These are phyloP conservation scores for Sugiyamaella novakii DNA, from an alignment of 1,139 yeast genomes.

Conservation along the genomic window DNA sequence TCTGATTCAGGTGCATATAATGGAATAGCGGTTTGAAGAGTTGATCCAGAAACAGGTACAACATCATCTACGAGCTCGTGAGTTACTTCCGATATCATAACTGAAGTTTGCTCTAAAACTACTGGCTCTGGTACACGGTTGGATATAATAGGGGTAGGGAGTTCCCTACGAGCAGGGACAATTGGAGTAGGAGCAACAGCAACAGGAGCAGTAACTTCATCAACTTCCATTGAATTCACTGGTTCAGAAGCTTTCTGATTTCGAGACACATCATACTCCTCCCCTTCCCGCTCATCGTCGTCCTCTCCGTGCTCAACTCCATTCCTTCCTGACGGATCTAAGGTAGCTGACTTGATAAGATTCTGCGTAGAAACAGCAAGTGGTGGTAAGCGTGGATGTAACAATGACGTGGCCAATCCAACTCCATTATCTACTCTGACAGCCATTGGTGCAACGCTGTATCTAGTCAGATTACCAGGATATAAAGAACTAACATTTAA, in stretches of 20 bases:
- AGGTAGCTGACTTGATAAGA: conserved; percentile 19
- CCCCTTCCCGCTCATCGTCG: not conserved
- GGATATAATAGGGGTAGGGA: conserved; percentile 7
- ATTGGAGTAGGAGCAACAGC: not conserved
- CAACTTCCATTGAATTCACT: conserved; percentile 5
- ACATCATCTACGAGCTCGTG: conserved; percentile 8
- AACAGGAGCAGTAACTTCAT: not conserved
- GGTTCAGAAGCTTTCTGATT: not conserved
- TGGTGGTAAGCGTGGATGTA: conserved; percentile 81
- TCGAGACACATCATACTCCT: not conserved
- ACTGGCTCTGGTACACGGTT: conserved; percentile 3
- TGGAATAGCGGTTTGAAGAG: not conserved
- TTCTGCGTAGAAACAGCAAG: conserved; percentile 28
- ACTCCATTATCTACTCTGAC: conserved; percentile 45
- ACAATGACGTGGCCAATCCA: conserved; percentile 54
- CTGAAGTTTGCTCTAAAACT: not conserved
- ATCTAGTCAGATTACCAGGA: conserved; percentile 62
- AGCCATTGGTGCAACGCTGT: conserved; percentile 72
- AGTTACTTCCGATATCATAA: not conserved
- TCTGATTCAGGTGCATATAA: conserved; percentile 4
- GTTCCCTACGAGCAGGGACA: conserved; percentile 11
- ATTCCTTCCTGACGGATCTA: conserved; percentile 17
- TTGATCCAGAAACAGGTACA: not conserved
- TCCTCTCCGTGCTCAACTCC: conserved; percentile 2
- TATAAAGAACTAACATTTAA: conserved; percentile 52